phyloP scores from a whole-genome alignment of 164 flowering plant genomes.

The Aristolochia californica region DNA sequence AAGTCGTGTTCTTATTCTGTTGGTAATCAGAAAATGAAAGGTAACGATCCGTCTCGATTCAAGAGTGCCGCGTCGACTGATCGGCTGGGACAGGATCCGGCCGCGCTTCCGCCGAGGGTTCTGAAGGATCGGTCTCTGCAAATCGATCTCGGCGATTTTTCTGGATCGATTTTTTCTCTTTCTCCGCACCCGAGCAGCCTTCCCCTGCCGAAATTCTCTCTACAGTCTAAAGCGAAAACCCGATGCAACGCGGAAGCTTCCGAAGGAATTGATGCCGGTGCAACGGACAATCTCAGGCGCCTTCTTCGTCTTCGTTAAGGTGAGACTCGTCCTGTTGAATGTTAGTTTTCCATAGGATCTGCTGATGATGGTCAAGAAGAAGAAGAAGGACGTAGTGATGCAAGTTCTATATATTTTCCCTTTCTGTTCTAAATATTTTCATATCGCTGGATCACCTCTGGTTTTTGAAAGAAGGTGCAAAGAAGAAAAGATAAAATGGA shows the following conservation, averaged over 20 bases:
- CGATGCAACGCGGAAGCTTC: constrained; percentile 47
- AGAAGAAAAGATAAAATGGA: background rate
- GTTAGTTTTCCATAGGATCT: background rate
- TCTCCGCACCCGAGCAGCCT: constrained; percentile 80
- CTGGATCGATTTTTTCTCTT: constrained; percentile 24
- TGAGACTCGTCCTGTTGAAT: background rate
- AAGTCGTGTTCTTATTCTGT: background rate
- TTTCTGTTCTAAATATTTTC: background rate
- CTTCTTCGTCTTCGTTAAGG: constrained; percentile 23
- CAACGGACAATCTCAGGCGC: constrained; percentile 29
- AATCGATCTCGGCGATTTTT: constrained; percentile 15
- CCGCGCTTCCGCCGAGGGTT: background rate
- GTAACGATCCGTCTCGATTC: background rate
- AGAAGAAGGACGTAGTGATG: background rate
- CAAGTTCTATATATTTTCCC: background rate
- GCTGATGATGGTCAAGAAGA: background rate
- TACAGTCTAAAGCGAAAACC: constrained; percentile 34
- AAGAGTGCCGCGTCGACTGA: background rate
- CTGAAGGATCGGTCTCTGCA: background rate
- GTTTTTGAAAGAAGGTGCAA: constrained; percentile 12
- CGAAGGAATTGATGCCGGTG: constrained; percentile 27
- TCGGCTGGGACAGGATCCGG: background rate
- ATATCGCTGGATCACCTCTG: constrained; percentile 5
- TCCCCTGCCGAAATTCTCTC: constrained; percentile 67
- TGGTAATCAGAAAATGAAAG: background rate